A percentile compares a stretch with the other conserved stretches of the same genome.
phyloP scores from a whole-genome alignment of 352 stramenopile species.

The Globisporangium nagaii region DNA sequence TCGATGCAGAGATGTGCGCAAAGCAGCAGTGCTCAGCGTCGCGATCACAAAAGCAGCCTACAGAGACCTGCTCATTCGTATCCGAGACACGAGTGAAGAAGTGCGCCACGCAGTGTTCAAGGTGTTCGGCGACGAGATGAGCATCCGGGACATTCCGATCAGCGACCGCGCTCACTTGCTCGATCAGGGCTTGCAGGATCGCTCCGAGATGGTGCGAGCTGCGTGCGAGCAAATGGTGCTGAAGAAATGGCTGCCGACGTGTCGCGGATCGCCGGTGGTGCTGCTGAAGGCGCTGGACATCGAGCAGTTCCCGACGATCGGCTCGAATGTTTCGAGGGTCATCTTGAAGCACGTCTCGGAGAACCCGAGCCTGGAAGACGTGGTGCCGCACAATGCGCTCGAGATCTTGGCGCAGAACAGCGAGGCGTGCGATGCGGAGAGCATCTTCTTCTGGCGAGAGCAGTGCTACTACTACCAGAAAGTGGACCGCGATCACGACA shows the following conservation, averaged over 20 bases:
- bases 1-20: conserved; percentile 50
- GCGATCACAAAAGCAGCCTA: conserved; percentile 34
- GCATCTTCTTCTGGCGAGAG: conserved; percentile 77
- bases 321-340: conserved; percentile 40
- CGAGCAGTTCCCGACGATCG: conserved; percentile 49
- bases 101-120: conserved; percentile 56
- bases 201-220: conserved; percentile 32
- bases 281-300: conserved; percentile 61
- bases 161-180: conserved; percentile 65
- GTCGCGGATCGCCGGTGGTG: conserved; percentile 40
- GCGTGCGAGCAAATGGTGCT: conserved; percentile 75
- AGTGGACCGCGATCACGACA: conserved; percentile 51
- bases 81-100: conserved; percentile 66
- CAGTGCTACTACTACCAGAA: conserved; percentile 73
- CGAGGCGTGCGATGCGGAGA: conserved; percentile 38
- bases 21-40: conserved; percentile 54
- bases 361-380: conserved; percentile 25
- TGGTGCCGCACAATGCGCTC: conserved; percentile 35
- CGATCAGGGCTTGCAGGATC: conserved; percentile 72
- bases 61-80: conserved; percentile 59
- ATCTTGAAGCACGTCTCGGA: conserved; percentile 42
- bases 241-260: conserved; percentile 55
- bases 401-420: conserved; percentile 35
- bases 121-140: conserved; percentile 36
- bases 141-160: conserved; percentile 52